Percentiles rank a stretch among this genome's conserved stretches.
phyloP scores from a whole-genome alignment of 805 yeast genomes.

The Debaryomyces castellii region DNA sequence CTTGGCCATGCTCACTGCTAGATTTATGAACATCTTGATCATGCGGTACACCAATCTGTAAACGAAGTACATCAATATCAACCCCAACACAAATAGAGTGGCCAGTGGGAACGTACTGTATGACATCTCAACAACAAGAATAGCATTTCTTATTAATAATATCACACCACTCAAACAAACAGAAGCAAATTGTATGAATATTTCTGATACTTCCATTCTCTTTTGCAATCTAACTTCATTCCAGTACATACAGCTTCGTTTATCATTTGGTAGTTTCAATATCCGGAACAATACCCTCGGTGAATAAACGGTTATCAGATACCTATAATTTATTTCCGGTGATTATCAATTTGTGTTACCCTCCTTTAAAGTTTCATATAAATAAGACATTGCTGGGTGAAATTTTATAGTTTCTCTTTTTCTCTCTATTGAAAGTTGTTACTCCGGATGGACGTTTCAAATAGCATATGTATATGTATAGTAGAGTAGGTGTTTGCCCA shows the following conservation, averaged over 20 bases:
- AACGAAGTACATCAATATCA: constrained; percentile 15
- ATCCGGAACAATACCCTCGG: background rate
- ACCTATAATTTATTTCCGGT: no score
- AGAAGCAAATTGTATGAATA: constrained; percentile 8
- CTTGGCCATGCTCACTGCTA: constrained; percentile 19
- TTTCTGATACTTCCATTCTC: constrained; percentile 11
- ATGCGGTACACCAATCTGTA: constrained; percentile 15
- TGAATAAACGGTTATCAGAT: background rate
- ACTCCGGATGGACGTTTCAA: constrained; percentile 31
- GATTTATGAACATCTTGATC: constrained; percentile 19
- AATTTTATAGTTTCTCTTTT: constrained; percentile 2
- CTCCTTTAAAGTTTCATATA: constrained; percentile 1
- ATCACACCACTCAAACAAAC: constrained; percentile 11
- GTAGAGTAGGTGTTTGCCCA: constrained; percentile 14
- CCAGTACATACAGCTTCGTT: background rate
- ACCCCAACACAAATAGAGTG: constrained; percentile 12
- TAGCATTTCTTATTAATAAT: constrained; percentile 10
- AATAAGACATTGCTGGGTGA: background rate
- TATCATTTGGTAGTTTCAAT: no score
- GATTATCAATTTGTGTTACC: background rate
- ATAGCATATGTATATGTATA: background rate
- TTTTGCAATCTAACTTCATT: background rate
- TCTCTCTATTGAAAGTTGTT: constrained; percentile 35
- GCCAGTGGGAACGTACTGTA: constrained; percentile 19
- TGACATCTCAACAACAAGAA: constrained; percentile 9